Percentiles rank a stretch among this genome's conserved stretches.
Conservation (phyloP, 1,284 basidiomycete species). For the Leccinum ponderosum region DNA sequence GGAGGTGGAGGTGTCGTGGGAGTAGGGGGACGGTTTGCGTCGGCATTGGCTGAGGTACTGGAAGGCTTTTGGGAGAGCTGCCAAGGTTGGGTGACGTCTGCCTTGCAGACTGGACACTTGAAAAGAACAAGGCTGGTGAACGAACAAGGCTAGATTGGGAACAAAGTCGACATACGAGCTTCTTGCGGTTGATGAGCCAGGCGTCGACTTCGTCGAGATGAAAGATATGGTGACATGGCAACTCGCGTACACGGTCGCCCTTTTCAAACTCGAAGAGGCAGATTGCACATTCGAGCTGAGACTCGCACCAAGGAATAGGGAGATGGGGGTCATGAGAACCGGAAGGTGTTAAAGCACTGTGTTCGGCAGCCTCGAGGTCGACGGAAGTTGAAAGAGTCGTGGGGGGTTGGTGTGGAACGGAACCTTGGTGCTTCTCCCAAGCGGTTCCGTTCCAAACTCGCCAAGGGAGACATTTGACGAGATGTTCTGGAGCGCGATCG, state of each 20-base stretch:
- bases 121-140: conserved; percentile 5
- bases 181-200: conserved; percentile 89
- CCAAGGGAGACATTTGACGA: conserved; percentile 76
- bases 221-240: conserved; percentile 90
- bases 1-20: conserved; percentile 17
- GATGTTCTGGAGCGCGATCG: conserved; percentile 77
- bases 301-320: conserved; percentile 69
- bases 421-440: conserved; percentile 72
- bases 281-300: conserved; percentile 84
- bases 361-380: conserved; percentile 41
- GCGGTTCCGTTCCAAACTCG: conserved; percentile 76
- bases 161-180: conserved; percentile 62
- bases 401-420: conserved; percentile 34
- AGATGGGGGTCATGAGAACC: conserved; percentile 41
- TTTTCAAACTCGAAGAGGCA: conserved; percentile 83
- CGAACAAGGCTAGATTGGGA: background rate
- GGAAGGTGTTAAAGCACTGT: conserved; percentile 38
- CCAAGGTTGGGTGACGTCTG: conserved; percentile 77
- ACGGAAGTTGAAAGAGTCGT: conserved; percentile 29
- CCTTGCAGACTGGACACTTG: conserved; percentile 89
- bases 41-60: conserved; percentile 4
- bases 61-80: conserved; percentile 24
- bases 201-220: conserved; percentile 85
- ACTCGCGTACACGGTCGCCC: conserved; percentile 84
- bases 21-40: conserved; percentile 3